Percentiles rank a stretch among this genome's conserved stretches.
Conservation (phyloP, 768 basidiomycete species). For the Mycena galopus region DNA sequence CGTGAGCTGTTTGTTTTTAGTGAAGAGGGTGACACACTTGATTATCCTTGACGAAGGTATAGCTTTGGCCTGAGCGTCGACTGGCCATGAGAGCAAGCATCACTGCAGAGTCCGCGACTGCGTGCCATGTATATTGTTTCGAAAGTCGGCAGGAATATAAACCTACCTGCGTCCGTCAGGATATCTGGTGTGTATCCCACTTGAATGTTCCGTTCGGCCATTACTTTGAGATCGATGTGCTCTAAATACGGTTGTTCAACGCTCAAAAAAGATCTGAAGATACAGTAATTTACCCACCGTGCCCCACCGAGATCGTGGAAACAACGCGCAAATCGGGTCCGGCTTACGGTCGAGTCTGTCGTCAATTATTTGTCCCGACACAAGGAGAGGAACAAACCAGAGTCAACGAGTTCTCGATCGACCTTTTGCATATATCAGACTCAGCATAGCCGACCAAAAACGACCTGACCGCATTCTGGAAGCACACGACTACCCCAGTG, state of each 20-base stretch:
- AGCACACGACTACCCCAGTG: slow-evolving; percentile 72
- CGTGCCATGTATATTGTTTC: neutral
- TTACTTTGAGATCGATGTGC: slow-evolving; percentile 77
- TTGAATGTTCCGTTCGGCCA: slow-evolving; percentile 72
- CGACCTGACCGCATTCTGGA: slow-evolving; percentile 75
- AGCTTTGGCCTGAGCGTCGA: slow-evolving; percentile 76
- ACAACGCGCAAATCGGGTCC: slow-evolving; percentile 82
- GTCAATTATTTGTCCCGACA: neutral
- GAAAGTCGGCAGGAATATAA: neutral
- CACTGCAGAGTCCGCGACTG: slow-evolving; percentile 91
- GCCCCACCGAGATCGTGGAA: slow-evolving; percentile 95
- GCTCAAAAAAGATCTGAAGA: neutral
- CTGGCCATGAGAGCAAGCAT: slow-evolving; percentile 96
- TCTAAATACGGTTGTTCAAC: slow-evolving; percentile 59
- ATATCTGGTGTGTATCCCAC: slow-evolving; percentile 96
- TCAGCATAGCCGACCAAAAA: neutral
- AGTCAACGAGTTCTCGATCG: slow-evolving; percentile 78
- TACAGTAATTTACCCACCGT: slow-evolving; percentile 60
- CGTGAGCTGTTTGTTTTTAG: neutral
- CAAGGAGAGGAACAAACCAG: slow-evolving; percentile 48
- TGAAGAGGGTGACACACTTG: slow-evolving; percentile 57
- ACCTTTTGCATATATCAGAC: slow-evolving; percentile 59
- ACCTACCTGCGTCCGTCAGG: slow-evolving; percentile 87
- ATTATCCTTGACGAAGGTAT: slow-evolving; percentile 75
- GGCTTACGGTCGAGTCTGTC: slow-evolving; percentile 50